These are phyloP conservation scores for Hymenoscyphus infarciens DNA, from an alignment of 2,329 filamentous ascomycete genomes.

Conservation along the genomic window DNA sequence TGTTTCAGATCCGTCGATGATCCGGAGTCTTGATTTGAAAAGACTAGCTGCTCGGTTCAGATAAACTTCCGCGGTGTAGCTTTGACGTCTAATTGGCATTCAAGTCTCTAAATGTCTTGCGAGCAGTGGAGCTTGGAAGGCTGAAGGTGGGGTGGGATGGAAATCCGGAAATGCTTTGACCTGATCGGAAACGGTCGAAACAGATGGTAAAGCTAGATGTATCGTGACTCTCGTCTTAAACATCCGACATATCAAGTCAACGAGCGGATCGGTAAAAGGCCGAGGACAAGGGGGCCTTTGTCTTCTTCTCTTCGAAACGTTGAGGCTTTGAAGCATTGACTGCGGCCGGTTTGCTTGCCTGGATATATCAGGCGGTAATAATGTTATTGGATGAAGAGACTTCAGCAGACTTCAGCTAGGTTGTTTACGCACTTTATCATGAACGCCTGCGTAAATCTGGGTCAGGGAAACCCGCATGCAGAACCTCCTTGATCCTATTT, in stretches of 20 bases:
- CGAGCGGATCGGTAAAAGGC: constrained; percentile 27
- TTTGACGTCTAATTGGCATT: constrained; percentile 27
- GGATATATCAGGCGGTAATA: constrained; percentile 23
- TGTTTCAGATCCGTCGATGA: constrained; percentile 31
- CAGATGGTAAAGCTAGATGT: constrained; percentile 32
- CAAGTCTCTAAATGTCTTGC: constrained; percentile 26
- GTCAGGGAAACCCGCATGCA: background rate
- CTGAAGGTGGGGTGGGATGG: constrained; percentile 26
- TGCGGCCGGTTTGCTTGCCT: constrained; percentile 19
- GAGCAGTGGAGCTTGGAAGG: constrained; percentile 23
- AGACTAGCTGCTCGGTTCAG: constrained; percentile 25
- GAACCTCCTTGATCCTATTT: constrained; percentile 8
- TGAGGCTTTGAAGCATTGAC: constrained; percentile 27
- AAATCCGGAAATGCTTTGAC: constrained; percentile 36
- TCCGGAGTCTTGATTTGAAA: constrained; percentile 26
- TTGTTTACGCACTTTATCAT: constrained; percentile 24
- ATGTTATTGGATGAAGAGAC: constrained; percentile 26
- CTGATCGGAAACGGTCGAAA: constrained; percentile 34
- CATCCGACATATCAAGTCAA: constrained; percentile 30
- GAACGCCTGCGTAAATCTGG: constrained; percentile 18
- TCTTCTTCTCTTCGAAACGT: constrained; percentile 27
- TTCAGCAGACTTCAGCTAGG: constrained; percentile 27
- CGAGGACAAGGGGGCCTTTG: constrained; percentile 24
- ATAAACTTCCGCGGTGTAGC: constrained; percentile 30
- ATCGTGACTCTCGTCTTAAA: constrained; percentile 31